Evolutionary conservation across 805 yeast species (phyloP).

Genomic region (Wickerhamiella spandovensis): DNA sequence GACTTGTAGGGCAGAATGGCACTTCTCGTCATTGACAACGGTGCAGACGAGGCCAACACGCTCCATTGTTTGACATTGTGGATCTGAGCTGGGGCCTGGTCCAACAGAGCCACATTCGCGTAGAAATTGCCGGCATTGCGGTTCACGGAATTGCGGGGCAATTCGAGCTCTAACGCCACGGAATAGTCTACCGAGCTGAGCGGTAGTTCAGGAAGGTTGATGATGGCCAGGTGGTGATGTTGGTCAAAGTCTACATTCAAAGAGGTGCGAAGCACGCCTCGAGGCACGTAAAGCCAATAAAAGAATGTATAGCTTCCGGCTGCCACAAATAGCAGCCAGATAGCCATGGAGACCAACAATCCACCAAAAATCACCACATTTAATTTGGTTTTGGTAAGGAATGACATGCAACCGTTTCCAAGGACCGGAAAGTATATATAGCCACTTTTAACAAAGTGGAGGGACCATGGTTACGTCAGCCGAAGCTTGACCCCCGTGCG

Average conservation of each 20-base stretch:
- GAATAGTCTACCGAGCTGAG: constrained; percentile 16
- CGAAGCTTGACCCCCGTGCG: too few species aligned
- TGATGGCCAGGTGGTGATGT: not conserved
- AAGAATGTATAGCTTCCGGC: constrained; percentile 11
- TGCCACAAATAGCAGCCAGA: constrained; percentile 12
- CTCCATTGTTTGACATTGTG: not conserved
- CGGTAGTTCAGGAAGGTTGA: not conserved
- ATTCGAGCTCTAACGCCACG: constrained; percentile 17
- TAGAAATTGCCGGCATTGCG: constrained; percentile 23
- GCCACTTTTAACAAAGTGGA: too few species aligned
- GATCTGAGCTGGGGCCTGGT: not conserved
- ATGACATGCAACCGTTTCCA: not conserved
- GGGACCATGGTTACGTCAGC: too few species aligned
- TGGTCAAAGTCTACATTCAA: not conserved
- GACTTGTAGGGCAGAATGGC: constrained; percentile 24
- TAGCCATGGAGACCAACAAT: constrained; percentile 18
- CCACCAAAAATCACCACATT: constrained; percentile 17
- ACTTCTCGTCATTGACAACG: not conserved
- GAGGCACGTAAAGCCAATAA: constrained; percentile 16
- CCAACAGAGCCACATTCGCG: constrained; percentile 16
- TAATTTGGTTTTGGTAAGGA: not conserved
- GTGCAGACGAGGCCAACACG: not conserved
- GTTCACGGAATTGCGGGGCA: constrained; percentile 24
- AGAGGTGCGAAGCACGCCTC: not conserved
- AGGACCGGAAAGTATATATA: too few species aligned